Base-by-base conservation (phyloP, 2,329 filamentous ascomycete genomes). In the Zelopaecilomyces penicillatus region DNA sequence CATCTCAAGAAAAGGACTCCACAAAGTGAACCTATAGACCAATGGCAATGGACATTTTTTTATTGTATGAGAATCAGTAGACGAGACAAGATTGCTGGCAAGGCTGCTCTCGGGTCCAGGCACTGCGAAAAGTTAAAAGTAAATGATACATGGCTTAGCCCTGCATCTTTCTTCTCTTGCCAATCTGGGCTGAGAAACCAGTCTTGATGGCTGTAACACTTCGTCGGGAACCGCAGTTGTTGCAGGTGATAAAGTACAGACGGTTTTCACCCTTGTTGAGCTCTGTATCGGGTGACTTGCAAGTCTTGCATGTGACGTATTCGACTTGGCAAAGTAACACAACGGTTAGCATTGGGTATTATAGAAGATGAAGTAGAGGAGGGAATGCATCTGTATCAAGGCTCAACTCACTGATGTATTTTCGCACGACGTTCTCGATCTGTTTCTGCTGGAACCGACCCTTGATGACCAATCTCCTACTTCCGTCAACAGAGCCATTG, bases 381-480 rank as follows among this genome's bases (percentile, higher is more conserved):
- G 27, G 39, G 9, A n/a, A 29, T 10, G 29, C 36, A 12, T 9
- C 31, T 12, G n/a, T 35, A 30, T 33, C 26, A 12, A 33, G 6
- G 29, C 26, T 44, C 6, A 29, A 76, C 81, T 66, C 73, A 88
- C 85, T 86, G 65, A 95, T 96, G 68, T 95, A 95, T 75, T 91
- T 87, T 71, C 91, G 79, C 64, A 97, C 71, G 43, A 97, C 89
- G 69, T 94, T 95, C 75, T 98, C 93, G 63, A 97, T 90, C 75
- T 97, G 91, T 74, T 96, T 96, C 74, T 97, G 91, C 70, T 97
- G 91, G 85, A 98, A 98, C 63, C 93, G 87, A 76, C 93, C 93
- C 78, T 95, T 96, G 79, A 98, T 98, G 63, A 98, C 90, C 60
- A 98, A 70, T 63, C 91, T 83, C 68, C 89, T 82, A 70, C 80